Conservation (phyloP, 1,139 yeast species). For the Maudiozyma humilis region DNA sequence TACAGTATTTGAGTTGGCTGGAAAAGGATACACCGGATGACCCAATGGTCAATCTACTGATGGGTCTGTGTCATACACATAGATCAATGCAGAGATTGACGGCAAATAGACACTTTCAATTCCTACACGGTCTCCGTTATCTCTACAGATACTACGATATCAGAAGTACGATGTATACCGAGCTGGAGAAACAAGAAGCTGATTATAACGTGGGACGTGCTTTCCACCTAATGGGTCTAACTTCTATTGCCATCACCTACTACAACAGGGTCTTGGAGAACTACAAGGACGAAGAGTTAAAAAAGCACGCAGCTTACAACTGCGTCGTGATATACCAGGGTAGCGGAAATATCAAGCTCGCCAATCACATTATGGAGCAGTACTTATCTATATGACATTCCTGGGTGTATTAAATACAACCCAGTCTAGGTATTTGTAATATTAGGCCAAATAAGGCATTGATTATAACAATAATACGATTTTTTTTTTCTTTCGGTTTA, state of each 20-base stretch:
- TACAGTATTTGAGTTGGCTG: conserved; percentile 57
- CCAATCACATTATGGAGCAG: conserved; percentile 53
- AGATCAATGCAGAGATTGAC: conserved; percentile 88
- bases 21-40: conserved; percentile 60
- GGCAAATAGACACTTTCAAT: conserved; percentile 74
- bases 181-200: conserved; percentile 62
- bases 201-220: conserved; percentile 77
- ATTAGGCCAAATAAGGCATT: no score
- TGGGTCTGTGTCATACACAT: conserved; percentile 80
- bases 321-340: conserved; percentile 62
- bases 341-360: conserved; percentile 63
- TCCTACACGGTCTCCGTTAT: conserved; percentile 78
- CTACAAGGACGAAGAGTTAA: conserved; percentile 46
- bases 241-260: conserved; percentile 60
- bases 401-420: no score
- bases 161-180: conserved; percentile 29
- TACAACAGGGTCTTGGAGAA: conserved; percentile 56
- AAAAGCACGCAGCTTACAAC: conserved; percentile 79
- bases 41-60: conserved; percentile 65
- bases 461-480: not conserved
- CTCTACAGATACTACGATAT: conserved; percentile 60
- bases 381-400: conserved; percentile 37
- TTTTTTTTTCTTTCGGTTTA: not conserved
- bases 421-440: no score
- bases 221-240: conserved; percentile 74